Evolutionary conservation across 75 land plant species (phyloP).

Genomic region (Gnetum montanum): DNA sequence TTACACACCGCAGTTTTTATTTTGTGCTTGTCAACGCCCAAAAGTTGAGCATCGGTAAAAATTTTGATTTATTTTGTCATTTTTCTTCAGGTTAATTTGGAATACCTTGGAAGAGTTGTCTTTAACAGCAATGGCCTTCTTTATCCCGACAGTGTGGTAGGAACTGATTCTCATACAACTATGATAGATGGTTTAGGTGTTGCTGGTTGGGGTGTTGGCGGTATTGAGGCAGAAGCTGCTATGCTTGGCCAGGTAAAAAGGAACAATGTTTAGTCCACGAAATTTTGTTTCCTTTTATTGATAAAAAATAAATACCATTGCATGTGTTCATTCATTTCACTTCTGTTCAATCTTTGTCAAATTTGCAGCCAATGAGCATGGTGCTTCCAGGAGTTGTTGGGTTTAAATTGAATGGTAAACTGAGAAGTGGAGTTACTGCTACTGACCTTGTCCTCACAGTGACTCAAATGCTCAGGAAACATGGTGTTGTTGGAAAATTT

Average conservation of each 20-base stretch:
- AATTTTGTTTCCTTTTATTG: not conserved
- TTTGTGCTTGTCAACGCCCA: not conserved
- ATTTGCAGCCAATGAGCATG: slow-evolving; percentile 88
- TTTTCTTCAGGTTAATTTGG: slow-evolving; percentile 71
- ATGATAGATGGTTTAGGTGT: slow-evolving; percentile 94
- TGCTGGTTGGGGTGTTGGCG: slow-evolving; percentile 98
- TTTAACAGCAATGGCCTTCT: slow-evolving; percentile 65
- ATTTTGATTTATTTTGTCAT: not conserved
- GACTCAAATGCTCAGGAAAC: slow-evolving; percentile 84
- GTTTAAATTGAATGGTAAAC: slow-evolving; percentile 67
- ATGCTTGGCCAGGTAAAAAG: slow-evolving; percentile 81
- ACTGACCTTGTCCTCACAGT: slow-evolving; percentile 86
- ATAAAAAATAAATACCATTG: not conserved
- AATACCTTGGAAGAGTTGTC: slow-evolving; percentile 81
- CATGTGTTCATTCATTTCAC: not conserved
- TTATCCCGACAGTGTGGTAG: slow-evolving; percentile 90
- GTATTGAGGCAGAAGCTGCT: slow-evolving; percentile 89
- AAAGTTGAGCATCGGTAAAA: not conserved
- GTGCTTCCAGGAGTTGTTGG: slow-evolving; percentile 95
- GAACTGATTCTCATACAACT: slow-evolving; percentile 92
- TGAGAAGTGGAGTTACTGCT: slow-evolving; percentile 76
- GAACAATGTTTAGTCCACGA: not conserved
- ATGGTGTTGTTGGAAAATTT: slow-evolving; percentile 95
- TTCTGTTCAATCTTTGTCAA: not conserved
- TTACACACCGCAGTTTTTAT: not conserved